Base-by-base conservation (phyloP, 371 early-diverging fungal species). In the Chytridiales sp. region DNA sequence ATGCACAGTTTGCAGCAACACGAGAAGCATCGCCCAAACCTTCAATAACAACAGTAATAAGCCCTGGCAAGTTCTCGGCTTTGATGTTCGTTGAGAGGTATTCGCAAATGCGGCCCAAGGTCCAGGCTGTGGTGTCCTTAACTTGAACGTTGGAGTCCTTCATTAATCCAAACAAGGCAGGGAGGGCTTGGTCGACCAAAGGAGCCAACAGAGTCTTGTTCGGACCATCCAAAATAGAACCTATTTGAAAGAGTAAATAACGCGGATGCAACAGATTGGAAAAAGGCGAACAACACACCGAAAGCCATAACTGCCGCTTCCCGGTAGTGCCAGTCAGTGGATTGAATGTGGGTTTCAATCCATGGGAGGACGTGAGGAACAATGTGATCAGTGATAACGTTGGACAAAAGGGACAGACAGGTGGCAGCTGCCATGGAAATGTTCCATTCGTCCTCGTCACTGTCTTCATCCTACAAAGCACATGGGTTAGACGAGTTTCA, bases 261-360 rank as follows among this genome's bases (percentile, higher is more conserved):
- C 17, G 13, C 22, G 9, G 50, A 0, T 34, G 6, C 27, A 1
- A 46, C 34, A 2, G 19, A 30, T 13, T 15, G 1, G n/a, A 21
- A 36, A 1, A 41, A 26, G 26, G 44, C 17, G 22, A 31, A 11
- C 21, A 8, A 54, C 57, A n/a, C 47, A 70, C 97, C 98, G 70
- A 97, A 98, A 0, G 97, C 93, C 94, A 95, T 95, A 41, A 96
- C 91, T 24, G 98, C 93, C 17, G 97, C 96, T 66, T 97, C 96
- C 62, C 95, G 89, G 69, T 80, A 85, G 64, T 87, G 84, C 98
- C 98, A 98, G 64, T 95, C 90, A 5, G 71, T 59, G 57, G 79
- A 84, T 36, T 81, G 80, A 60, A 97, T 90, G 73, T 97, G 85
- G 41, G 72, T 54, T 70, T 94, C 88, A 44, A 98, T 89, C 68